Evolutionary conservation across 208 protist genomes (phyloP).

Genomic region (Polymyxa betae): DNA sequence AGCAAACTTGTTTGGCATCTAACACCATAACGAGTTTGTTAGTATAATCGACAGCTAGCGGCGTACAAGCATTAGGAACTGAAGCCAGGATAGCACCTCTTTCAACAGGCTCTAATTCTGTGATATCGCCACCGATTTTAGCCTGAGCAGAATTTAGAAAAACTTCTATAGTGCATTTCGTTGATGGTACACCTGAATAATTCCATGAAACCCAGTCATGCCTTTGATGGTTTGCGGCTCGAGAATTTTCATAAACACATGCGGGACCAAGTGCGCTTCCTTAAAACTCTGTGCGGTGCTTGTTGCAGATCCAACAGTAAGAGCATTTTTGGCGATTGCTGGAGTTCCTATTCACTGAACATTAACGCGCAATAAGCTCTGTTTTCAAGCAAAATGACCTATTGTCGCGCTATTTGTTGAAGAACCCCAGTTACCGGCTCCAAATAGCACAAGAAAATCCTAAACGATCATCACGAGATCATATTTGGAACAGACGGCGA

Average conservation of each 20-base stretch:
- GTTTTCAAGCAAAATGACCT: no score
- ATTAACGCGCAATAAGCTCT: not conserved
- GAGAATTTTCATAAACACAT: conserved; percentile 20
- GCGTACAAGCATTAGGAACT: not conserved
- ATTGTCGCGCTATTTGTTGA: no score
- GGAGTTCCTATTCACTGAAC: not conserved
- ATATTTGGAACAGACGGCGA: not conserved
- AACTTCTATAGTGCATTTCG: not conserved
- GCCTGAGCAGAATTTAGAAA: not conserved
- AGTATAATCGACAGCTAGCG: not conserved
- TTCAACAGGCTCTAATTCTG: not conserved
- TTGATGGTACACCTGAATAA: conserved; percentile 38
- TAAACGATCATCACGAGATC: not conserved
- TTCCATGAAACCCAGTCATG: conserved; percentile 4
- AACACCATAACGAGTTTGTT: not conserved
- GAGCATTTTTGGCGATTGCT: conserved; percentile 33
- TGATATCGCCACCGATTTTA: conserved; percentile 4
- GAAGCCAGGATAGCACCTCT: not conserved
- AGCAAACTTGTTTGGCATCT: not conserved
- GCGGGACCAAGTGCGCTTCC: not conserved
- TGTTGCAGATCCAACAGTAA: conserved; percentile 24
- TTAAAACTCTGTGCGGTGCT: conserved; percentile 37
- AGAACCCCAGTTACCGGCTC: conserved; percentile 42
- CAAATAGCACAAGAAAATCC: conserved; percentile 23
- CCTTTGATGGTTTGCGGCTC: not conserved